Percentiles rank a stretch among this genome's conserved stretches.
Evolutionary conservation across 2,329 filamentous ascomycete genomes (phyloP).

Genomic region (Botrytis porri): DNA sequence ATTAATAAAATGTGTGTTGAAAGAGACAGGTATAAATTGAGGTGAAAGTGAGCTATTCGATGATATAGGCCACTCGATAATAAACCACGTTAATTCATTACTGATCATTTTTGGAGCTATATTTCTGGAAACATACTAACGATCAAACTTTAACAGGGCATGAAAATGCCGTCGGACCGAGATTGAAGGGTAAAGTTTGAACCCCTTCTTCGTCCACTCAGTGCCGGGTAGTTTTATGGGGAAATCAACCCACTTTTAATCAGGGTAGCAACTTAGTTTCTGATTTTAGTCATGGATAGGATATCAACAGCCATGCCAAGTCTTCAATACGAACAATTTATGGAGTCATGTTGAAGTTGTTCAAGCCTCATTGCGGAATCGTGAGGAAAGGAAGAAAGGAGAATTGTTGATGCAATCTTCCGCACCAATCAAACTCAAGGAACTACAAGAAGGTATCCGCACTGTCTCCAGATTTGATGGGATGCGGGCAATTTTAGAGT

Average conservation of each 20-base stretch:
- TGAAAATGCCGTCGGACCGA: neutral
- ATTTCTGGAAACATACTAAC: conserved; percentile 1
- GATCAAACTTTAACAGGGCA: neutral
- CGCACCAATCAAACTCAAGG: neutral
- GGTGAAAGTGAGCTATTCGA: too few species aligned
- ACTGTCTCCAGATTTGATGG: neutral
- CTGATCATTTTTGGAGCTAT: neutral
- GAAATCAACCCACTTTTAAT: neutral
- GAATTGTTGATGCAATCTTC: conserved; percentile 5
- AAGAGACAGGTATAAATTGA: too few species aligned
- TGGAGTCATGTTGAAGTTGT: neutral
- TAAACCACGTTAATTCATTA: too few species aligned
- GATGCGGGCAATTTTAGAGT: neutral
- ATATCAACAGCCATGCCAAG: neutral
- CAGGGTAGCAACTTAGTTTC: neutral
- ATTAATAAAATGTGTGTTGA: too few species aligned
- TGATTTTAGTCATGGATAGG: neutral
- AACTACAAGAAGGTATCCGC: neutral
- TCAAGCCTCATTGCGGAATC: conserved; percentile 4
- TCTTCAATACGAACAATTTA: conserved; percentile 1
- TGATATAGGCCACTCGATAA: too few species aligned
- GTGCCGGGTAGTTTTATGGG: neutral
- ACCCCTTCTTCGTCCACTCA: neutral
- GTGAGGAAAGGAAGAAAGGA: neutral
- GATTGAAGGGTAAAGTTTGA: neutral